Conservation (phyloP, 805 yeast species). For the Candida ulmi region DNA sequence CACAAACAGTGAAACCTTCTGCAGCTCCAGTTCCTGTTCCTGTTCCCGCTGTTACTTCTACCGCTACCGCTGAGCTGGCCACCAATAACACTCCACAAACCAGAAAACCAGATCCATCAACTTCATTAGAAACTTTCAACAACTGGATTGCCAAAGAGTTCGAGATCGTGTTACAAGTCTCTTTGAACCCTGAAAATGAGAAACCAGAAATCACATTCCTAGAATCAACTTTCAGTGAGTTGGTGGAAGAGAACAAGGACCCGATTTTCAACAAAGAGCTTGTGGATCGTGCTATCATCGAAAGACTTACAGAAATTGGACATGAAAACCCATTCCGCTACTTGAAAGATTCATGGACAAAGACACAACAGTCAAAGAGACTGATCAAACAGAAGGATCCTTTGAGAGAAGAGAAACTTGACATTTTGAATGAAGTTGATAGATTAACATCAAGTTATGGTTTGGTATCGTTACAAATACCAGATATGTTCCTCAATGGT, state of each 20-base stretch:
- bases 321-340: conserved; percentile 41
- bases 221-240: conserved; percentile 19
- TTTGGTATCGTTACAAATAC: conserved; percentile 60
- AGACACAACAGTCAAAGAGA: conserved; percentile 37
- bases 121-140: background rate
- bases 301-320: conserved; percentile 51
- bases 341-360: conserved; percentile 39
- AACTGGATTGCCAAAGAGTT: conserved; percentile 8
- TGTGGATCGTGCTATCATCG: conserved; percentile 50
- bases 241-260: conserved; percentile 17
- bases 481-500: conserved; percentile 39
- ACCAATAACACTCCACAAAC: too few relatives aligned
- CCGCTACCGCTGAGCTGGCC: too few relatives aligned
- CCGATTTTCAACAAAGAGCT: conserved; percentile 11
- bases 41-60: too few relatives aligned
- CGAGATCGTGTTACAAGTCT: conserved; percentile 15
- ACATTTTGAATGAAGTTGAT: conserved; percentile 42
- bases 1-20: too few relatives aligned
- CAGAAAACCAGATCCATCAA: background rate
- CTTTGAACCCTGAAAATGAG: conserved; percentile 14
- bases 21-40: too few relatives aligned
- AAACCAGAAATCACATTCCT: conserved; percentile 10
- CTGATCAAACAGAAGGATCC: conserved; percentile 36
- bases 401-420: conserved; percentile 30
- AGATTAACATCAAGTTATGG: conserved; percentile 56